Conservation (phyloP, 1,284 basidiomycete genomes). For the Cutaneotrichosporon cavernicola region DNA sequence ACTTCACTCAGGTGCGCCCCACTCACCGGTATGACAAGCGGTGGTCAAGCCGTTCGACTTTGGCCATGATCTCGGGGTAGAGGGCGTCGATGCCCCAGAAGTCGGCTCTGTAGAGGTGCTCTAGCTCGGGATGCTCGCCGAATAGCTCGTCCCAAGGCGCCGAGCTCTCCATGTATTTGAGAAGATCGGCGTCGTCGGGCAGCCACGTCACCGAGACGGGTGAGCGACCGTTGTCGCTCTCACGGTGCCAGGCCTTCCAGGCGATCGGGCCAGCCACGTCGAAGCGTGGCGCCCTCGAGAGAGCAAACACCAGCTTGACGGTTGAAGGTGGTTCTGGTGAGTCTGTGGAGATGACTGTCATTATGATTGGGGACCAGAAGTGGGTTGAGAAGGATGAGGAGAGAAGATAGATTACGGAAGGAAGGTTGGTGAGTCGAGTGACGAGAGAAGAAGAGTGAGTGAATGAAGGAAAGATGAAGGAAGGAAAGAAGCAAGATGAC, state of each 20-base stretch:
- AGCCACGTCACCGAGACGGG: slow-evolving; percentile 1
- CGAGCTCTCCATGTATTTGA: slow-evolving; percentile 2
- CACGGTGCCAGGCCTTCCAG: neutral
- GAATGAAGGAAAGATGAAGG: neutral
- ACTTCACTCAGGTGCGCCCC: neutral
- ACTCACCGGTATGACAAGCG: slow-evolving; percentile 1
- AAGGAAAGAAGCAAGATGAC: neutral
- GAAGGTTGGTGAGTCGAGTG: neutral
- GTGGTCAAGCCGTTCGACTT: neutral
- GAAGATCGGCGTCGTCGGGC: neutral
- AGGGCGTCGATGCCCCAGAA: slow-evolving; percentile 1
- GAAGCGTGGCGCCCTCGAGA: neutral
- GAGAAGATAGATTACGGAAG: neutral
- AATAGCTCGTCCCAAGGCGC: neutral
- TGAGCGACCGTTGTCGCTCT: neutral
- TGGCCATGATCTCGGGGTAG: slow-evolving; percentile 1
- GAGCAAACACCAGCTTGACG: neutral
- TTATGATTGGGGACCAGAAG: neutral
- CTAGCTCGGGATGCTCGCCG: neutral
- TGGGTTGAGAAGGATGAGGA: neutral
- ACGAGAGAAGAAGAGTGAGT: neutral
- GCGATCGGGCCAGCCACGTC: slow-evolving; percentile 1
- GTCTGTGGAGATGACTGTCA: neutral
- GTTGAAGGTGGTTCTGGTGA: neutral
- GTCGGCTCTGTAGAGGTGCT: neutral